Conservation (phyloP, 345 rosid species). For the Heritiera littoralis region DNA sequence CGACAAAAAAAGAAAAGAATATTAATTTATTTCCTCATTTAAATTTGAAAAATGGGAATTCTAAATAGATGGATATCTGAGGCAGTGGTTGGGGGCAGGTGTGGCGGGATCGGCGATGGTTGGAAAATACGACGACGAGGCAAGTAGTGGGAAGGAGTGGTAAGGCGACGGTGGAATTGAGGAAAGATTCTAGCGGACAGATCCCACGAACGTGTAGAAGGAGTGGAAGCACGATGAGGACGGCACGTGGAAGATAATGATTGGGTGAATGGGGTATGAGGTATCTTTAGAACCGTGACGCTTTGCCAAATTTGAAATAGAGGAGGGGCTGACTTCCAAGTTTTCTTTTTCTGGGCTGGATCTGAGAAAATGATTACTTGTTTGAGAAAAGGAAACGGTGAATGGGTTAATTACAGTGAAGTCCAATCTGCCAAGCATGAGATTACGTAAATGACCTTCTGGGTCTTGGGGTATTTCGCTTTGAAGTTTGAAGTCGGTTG, state of each 20-base stretch:
- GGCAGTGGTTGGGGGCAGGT: not conserved
- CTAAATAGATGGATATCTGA: too few species aligned
- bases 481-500: not conserved
- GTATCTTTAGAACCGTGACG: slow-evolving; percentile 16
- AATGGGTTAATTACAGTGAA: not conserved
- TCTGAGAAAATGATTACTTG: not conserved
- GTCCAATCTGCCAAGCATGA: not conserved
- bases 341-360: slow-evolving; percentile 1
- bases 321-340: not conserved
- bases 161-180: slow-evolving; percentile 16
- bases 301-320: slow-evolving; percentile 9
- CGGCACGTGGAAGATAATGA: slow-evolving; percentile 29
- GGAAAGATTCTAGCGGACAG: slow-evolving; percentile 29
- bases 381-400: not conserved
- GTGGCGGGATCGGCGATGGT: slow-evolving; percentile 25
- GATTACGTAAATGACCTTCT: not conserved
- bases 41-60: not conserved
- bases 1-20: not conserved
- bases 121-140: slow-evolving; percentile 30
- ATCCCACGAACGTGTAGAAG: slow-evolving; percentile 28
- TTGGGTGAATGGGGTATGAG: not conserved
- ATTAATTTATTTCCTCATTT: not conserved
- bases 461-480: not conserved
- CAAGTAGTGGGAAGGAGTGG: not conserved
- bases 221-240: too few species aligned